Evolutionary conservation across 768 basidiomycete genomes (phyloP).

Genomic region (Ramaria rubella): DNA sequence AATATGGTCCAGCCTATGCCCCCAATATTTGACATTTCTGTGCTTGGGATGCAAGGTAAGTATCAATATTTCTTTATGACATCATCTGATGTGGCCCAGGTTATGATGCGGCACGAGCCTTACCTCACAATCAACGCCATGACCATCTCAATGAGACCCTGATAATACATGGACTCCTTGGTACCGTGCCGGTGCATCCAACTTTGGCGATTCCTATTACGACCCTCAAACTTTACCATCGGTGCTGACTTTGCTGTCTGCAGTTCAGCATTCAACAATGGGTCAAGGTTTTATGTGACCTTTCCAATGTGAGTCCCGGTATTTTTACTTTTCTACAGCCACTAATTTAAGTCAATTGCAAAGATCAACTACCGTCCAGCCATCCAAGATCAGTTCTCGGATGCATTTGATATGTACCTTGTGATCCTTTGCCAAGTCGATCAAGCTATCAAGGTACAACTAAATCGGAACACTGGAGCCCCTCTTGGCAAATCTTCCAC

Average conservation of each 20-base stretch:
- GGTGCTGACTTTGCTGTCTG: not conserved
- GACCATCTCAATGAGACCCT: not conserved
- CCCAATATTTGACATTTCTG: not conserved
- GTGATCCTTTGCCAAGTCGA: slow-evolving; percentile 18
- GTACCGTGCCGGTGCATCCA: not conserved
- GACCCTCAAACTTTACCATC: not conserved
- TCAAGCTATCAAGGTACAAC: slow-evolving; percentile 7
- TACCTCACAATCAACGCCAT: not conserved
- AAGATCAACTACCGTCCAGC: slow-evolving; percentile 23
- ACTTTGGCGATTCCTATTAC: not conserved
- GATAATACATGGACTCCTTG: not conserved
- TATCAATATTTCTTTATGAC: not conserved
- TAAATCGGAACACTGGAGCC: slow-evolving; percentile 16
- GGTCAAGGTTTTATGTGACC: slow-evolving; percentile 23
- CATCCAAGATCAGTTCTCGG: slow-evolving; percentile 22
- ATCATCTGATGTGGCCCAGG: not conserved
- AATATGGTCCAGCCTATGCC: not conserved
- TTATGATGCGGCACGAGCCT: not conserved
- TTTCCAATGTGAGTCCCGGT: slow-evolving; percentile 14
- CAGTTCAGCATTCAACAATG: slow-evolving; percentile 10
- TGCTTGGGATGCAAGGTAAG: not conserved
- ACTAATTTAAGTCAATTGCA: not conserved
- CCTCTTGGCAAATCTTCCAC: slow-evolving; percentile 20
- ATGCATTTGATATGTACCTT: slow-evolving; percentile 23
- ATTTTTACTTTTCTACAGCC: not conserved